Conservation (phyloP, 495 filamentous ascomycete species). For the Cercophora sp. region DNA sequence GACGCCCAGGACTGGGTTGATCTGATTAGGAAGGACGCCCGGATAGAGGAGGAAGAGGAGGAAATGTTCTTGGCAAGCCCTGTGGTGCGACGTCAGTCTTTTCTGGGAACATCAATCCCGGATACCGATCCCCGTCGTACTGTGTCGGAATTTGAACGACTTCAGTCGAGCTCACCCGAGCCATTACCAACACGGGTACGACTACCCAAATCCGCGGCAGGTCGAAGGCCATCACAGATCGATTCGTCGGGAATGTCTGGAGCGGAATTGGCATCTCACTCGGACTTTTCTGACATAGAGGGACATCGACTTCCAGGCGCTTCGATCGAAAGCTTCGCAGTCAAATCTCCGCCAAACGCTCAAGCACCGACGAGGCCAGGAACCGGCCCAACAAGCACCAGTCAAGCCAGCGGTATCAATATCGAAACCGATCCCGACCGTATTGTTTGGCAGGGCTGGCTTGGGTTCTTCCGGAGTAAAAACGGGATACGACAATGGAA, state of each 20-base stretch:
- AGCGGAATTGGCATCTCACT: conserved; percentile 81
- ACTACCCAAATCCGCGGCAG: conserved; percentile 27
- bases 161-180: conserved; percentile 63
- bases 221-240: conserved; percentile 48
- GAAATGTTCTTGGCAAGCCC: conserved; percentile 69
- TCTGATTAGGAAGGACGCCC: conserved; percentile 71
- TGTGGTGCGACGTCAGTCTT: conserved; percentile 37
- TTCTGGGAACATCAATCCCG: conserved; percentile 9
- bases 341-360: conserved; percentile 31
- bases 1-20: conserved; percentile 88
- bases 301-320: conserved; percentile 34
- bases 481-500: conserved; percentile 93
- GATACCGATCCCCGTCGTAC: conserved; percentile 2
- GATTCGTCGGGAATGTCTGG: conserved; percentile 73
- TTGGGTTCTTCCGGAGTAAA: conserved; percentile 80
- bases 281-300: conserved; percentile 82
- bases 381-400: conserved; percentile 48
- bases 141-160: conserved; percentile 30
- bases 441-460: conserved; percentile 87
- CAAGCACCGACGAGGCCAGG: conserved; percentile 17
- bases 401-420: conserved; percentile 53
- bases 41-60: conserved; percentile 80
- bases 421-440: conserved; percentile 57
- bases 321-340: conserved; percentile 42
- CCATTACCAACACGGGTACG: conserved; percentile 34